A percentile compares a stretch with the other conserved stretches of the same genome.
Evolutionary conservation across 768 basidiomycete genomes (phyloP).

Genomic region (Termitomyces sp.): DNA sequence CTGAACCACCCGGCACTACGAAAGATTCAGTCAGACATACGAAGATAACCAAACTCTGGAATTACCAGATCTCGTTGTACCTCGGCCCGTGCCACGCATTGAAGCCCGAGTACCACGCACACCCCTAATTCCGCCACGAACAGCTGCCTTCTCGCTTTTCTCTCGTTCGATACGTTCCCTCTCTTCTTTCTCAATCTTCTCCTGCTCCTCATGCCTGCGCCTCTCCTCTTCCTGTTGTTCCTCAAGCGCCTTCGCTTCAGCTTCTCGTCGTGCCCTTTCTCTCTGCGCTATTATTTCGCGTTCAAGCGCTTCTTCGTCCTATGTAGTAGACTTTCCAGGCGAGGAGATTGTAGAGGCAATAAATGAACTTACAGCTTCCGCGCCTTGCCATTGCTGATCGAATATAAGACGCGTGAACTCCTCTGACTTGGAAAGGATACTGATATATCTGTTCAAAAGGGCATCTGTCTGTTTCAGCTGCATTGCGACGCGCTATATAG

Average conservation of each 20-base stretch:
- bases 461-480: constrained; percentile 71
- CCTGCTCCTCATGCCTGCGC: constrained; percentile 43
- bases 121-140: constrained; percentile 59
- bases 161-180: constrained; percentile 39
- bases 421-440: constrained; percentile 65
- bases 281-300: constrained; percentile 40
- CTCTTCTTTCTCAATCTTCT: constrained; percentile 33
- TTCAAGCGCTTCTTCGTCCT: constrained; percentile 59
- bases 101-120: constrained; percentile 70
- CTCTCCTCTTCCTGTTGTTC: constrained; percentile 34
- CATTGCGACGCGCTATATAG: constrained; percentile 49
- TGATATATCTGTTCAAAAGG: constrained; percentile 70
- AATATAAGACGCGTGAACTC: constrained; percentile 62
- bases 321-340: not conserved
- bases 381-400: constrained; percentile 74
- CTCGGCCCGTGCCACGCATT: constrained; percentile 40
- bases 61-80: constrained; percentile 31
- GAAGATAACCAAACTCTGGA: not conserved
- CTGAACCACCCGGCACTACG: constrained; percentile 1
- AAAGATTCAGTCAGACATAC: not conserved
- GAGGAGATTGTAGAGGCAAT: not conserved
- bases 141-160: constrained; percentile 29
- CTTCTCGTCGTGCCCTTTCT: constrained; percentile 35
- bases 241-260: constrained; percentile 36
- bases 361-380: constrained; percentile 50